Evolutionary conservation across 2,329 filamentous ascomycete species (phyloP).

Genomic region (Alternaria tenuissima): DNA sequence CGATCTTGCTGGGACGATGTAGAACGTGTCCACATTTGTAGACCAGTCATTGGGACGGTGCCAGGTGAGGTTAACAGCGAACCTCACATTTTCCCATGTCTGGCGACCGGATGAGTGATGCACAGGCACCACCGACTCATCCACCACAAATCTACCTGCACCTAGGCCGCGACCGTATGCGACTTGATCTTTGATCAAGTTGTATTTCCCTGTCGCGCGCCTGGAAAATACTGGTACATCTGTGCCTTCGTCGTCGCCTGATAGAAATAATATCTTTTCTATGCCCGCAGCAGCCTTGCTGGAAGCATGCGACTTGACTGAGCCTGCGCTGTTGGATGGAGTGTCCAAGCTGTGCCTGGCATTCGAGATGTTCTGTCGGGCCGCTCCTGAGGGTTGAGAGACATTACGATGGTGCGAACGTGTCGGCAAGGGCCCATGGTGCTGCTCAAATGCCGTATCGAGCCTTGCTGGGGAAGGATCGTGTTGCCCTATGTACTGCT

Average conservation of each 20-base stretch:
- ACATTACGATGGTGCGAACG: neutral
- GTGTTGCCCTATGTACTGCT: neutral
- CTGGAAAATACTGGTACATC: neutral
- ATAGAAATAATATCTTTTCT: neutral
- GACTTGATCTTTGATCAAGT: neutral
- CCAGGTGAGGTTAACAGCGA: neutral
- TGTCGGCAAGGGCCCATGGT: neutral
- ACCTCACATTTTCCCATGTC: neutral
- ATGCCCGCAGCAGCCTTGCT: neutral
- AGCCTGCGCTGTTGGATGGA: neutral
- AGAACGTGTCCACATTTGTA: neutral
- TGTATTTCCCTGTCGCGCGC: neutral
- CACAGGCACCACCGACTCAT: neutral
- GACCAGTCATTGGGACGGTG: neutral
- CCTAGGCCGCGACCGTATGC: neutral
- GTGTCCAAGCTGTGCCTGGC: neutral
- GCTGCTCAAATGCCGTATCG: neutral
- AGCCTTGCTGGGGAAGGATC: neutral
- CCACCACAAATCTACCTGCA: neutral
- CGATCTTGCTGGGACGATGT: neutral
- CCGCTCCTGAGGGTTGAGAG: neutral
- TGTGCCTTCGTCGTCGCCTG: neutral
- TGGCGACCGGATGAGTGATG: neutral
- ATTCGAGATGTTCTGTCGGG: neutral
- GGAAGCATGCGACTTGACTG: neutral